Conservation (phyloP, 441 rosid species). For the Gossypium trilobum region DNA sequence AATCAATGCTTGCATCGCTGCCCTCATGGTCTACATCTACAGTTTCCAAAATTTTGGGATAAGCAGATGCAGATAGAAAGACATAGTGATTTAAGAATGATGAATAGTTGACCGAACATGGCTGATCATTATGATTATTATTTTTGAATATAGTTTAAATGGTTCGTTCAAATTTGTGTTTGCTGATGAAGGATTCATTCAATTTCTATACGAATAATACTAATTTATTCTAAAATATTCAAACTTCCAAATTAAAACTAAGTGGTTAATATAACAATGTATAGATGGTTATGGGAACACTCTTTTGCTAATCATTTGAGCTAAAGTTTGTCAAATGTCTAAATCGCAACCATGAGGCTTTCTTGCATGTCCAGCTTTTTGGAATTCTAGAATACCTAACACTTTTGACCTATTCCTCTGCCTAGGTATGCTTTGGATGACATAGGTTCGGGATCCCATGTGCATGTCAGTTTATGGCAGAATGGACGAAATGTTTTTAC, state of each 20-base stretch:
- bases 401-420: not conserved
- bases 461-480: conserved; percentile 75
- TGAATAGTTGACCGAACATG: not conserved
- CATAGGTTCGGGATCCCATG: conserved; percentile 93
- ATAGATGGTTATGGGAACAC: not conserved
- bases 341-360: not conserved
- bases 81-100: not conserved
- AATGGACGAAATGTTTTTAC: conserved; percentile 72
- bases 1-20: conserved; percentile 7
- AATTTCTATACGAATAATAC: not conserved
- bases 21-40: not conserved
- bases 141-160: not conserved
- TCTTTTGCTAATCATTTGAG: not conserved
- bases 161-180: not conserved
- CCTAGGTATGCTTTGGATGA: conserved; percentile 72
- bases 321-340: not conserved
- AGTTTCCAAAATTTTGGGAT: not conserved
- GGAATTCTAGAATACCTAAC: not conserved
- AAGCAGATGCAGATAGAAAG: not conserved
- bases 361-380: not conserved
- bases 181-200: not conserved
- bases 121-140: not conserved
- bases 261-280: not conserved
- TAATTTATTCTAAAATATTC: not conserved
- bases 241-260: not conserved